A percentile compares a stretch with the other conserved stretches of the same genome.
phyloP scores from a whole-genome alignment of 306 rosid genomes.

The Inga laurina region DNA sequence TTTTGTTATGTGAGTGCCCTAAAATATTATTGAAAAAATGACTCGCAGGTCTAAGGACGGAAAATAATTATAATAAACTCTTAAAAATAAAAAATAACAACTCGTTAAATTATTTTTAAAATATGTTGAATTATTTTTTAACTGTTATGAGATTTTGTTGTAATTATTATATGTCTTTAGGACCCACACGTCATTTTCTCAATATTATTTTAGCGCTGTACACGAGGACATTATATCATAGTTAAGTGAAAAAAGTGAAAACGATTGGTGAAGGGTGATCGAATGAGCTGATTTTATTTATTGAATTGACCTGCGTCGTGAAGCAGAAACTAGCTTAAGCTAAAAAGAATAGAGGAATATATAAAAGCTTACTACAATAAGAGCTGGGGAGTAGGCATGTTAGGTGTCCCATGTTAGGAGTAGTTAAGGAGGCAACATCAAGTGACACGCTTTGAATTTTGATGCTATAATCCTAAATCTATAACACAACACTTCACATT shows the following conservation, averaged over 20 bases:
- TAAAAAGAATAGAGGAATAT: background rate
- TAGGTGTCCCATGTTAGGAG: slow-evolving; percentile 8
- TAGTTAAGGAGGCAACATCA: slow-evolving; percentile 34
- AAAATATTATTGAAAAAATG: too few relatives aligned
- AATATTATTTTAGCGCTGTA: too few relatives aligned
- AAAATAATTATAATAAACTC: too few relatives aligned
- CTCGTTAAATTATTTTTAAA: too few relatives aligned
- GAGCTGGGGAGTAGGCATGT: background rate
- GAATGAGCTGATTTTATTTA: background rate
- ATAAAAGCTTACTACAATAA: background rate
- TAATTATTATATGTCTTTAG: too few relatives aligned
- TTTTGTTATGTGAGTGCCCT: background rate
- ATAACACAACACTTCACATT: slow-evolving; percentile 8
- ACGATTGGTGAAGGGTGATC: background rate
- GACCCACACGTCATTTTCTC: too few relatives aligned
- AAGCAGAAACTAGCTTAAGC: background rate
- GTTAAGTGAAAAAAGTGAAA: background rate
- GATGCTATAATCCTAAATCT: slow-evolving; percentile 25
- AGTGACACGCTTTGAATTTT: slow-evolving; percentile 24
- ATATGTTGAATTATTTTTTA: too few relatives aligned
- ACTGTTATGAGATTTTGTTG: too few relatives aligned
- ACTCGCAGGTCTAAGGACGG: too few relatives aligned
- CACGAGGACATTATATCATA: too few relatives aligned
- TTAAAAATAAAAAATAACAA: too few relatives aligned
- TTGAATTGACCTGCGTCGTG: background rate